Conservation (phyloP, 495 filamentous ascomycete genomes). For the Hypomontagnella monticulosa region DNA sequence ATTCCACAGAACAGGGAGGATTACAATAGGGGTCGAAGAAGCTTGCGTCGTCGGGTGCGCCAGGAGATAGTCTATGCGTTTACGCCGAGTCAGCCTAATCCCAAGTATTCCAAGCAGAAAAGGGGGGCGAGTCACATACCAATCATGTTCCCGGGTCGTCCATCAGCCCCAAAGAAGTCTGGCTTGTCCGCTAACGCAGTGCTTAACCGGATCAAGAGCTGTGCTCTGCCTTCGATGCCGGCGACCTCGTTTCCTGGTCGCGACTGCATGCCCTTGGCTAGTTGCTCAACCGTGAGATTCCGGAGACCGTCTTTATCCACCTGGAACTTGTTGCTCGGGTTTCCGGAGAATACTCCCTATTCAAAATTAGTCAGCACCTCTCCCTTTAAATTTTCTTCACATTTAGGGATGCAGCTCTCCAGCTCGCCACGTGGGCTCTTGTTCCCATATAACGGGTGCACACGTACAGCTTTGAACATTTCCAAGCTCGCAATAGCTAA, state of each 20-base stretch:
- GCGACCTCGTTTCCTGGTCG: conserved; percentile 81
- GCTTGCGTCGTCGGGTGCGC: conserved; percentile 87
- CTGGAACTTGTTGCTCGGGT: conserved; percentile 80
- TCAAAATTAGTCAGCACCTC: conserved; percentile 13
- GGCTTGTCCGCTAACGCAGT: conserved; percentile 78
- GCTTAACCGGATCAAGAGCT: conserved; percentile 78
- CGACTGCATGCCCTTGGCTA: conserved; percentile 83
- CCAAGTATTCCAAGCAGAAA: conserved; percentile 4
- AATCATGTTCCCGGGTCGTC: conserved; percentile 92
- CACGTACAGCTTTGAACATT: conserved; percentile 83
- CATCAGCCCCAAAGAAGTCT: conserved; percentile 85
- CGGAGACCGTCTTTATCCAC: conserved; percentile 86
- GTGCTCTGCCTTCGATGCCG: conserved; percentile 86
- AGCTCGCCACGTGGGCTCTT: background rate
- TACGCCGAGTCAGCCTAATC: conserved; percentile 21
- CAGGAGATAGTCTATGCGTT: conserved; percentile 81
- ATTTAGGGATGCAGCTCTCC: background rate
- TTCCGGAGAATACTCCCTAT: conserved; percentile 86
- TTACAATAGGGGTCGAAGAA: conserved; percentile 85
- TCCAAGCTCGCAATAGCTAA: conserved; percentile 93
- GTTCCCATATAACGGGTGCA: background rate
- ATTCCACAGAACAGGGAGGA: conserved; percentile 90
- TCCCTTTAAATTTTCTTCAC: too few species aligned
- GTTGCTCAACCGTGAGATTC: conserved; percentile 74
- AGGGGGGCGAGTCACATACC: conserved; percentile 62